A percentile compares a stretch with the other conserved stretches of the same genome.
Evolutionary conservation across 2,329 filamentous ascomycete species (phyloP).

Genomic region (Colletotrichum higginsianum): DNA sequence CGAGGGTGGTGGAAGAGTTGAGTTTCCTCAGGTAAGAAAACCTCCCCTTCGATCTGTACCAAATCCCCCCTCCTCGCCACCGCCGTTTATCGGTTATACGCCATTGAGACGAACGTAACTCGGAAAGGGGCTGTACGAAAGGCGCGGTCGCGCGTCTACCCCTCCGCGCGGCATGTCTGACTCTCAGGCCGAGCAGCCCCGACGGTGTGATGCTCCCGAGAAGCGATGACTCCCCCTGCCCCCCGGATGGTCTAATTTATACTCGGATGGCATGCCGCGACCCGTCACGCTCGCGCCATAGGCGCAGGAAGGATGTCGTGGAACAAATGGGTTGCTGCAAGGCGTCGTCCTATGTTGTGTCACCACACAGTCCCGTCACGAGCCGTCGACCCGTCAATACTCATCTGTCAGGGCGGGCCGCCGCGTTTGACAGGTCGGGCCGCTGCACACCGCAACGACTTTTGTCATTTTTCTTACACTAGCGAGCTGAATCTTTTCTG

Average conservation of each 20-base stretch:
- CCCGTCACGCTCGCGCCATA: slow-evolving; percentile 20
- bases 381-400: slow-evolving; percentile 16
- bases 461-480: not conserved
- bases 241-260: slow-evolving; percentile 29
- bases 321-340: slow-evolving; percentile 2
- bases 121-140: not conserved
- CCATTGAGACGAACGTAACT: not conserved
- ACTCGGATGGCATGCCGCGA: slow-evolving; percentile 13
- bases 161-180: slow-evolving; percentile 19
- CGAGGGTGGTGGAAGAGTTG: slow-evolving; percentile 76
- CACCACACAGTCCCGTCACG: slow-evolving; percentile 15
- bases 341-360: slow-evolving; percentile 14
- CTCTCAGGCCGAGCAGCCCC: slow-evolving; percentile 14
- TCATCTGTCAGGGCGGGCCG: slow-evolving; percentile 25
- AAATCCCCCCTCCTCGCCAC: not conserved
- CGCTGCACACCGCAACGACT: slow-evolving; percentile 24
- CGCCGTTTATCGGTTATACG: slow-evolving; percentile 30
- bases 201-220: slow-evolving; percentile 8
- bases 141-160: slow-evolving; percentile 28
- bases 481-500: not conserved
- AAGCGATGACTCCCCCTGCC: slow-evolving; percentile 12
- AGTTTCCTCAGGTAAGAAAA: slow-evolving; percentile 79
- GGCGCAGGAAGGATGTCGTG: slow-evolving; percentile 5
- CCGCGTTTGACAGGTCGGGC: slow-evolving; percentile 39
- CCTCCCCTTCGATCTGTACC: slow-evolving; percentile 3